phyloP scores from a whole-genome alignment of 306 rosid species.

The Gastrolobium villosum region DNA sequence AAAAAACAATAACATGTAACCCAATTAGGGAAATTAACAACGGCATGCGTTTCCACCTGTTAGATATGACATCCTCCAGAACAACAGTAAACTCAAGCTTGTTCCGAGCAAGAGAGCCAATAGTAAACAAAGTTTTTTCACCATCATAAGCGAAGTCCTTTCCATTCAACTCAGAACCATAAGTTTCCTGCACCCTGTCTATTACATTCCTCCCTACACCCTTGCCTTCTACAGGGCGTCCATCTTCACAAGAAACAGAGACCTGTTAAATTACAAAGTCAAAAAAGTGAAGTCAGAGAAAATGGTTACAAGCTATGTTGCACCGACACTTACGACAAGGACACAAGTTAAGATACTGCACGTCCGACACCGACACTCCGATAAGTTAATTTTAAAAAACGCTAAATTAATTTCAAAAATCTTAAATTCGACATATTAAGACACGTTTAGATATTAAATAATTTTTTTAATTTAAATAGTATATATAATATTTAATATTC shows the following conservation, averaged over 20 bases:
- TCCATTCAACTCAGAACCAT: slow-evolving; percentile 73
- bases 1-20: background rate
- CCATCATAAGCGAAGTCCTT: slow-evolving; percentile 95
- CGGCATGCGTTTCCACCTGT: slow-evolving; percentile 58
- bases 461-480: too few species aligned
- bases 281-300: background rate
- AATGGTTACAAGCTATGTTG: too few species aligned
- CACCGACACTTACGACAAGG: too few species aligned
- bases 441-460: too few species aligned
- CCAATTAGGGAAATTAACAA: background rate
- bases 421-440: too few species aligned
- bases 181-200: slow-evolving; percentile 83
- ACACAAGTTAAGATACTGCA: too few species aligned
- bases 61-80: slow-evolving; percentile 72
- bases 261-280: slow-evolving; percentile 58
- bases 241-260: slow-evolving; percentile 82
- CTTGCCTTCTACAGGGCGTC: slow-evolving; percentile 86
- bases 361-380: too few species aligned
- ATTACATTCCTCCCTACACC: slow-evolving; percentile 83
- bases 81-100: slow-evolving; percentile 86
- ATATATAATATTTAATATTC: too few species aligned
- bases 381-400: too few species aligned
- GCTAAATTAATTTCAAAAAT: too few species aligned
- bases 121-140: slow-evolving; percentile 85
- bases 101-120: slow-evolving; percentile 86